phyloP scores from a whole-genome alignment of 352 stramenopile genomes.

The Phytophthora agathidicida region DNA sequence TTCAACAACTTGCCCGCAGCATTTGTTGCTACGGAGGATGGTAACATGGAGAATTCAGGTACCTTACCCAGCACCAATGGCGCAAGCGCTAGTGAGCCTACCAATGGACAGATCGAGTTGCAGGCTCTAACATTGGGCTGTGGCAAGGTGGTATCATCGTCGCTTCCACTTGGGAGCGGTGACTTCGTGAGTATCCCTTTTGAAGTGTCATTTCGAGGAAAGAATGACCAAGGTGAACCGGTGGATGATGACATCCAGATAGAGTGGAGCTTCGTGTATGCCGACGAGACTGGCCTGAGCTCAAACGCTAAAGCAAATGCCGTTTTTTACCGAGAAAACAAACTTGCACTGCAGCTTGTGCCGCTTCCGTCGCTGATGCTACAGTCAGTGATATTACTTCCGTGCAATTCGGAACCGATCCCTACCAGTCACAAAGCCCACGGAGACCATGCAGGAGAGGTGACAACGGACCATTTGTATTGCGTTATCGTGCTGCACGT shows the following conservation, averaged over 20 bases:
- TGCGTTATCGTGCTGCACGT: constrained; percentile 61
- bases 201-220: constrained; percentile 36
- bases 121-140: constrained; percentile 25
- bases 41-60: not conserved
- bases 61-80: not conserved
- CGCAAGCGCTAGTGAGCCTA: not conserved
- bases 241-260: constrained; percentile 50
- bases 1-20: constrained; percentile 44
- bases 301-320: not conserved
- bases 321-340: constrained; percentile 64
- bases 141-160: constrained; percentile 20
- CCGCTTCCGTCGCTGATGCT: constrained; percentile 60
- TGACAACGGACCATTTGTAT: constrained; percentile 56
- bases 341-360: constrained; percentile 50
- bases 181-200: constrained; percentile 48
- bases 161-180: constrained; percentile 37
- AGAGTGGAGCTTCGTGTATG: constrained; percentile 73
- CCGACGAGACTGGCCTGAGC: constrained; percentile 19
- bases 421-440: not conserved
- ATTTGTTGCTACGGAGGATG: not conserved
- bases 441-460: not conserved
- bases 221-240: constrained; percentile 12
- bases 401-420: constrained; percentile 34
- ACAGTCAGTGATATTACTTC: constrained; percentile 40
- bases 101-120: constrained; percentile 15